Evolutionary conservation across 352 stramenopile genomes (phyloP).

Genomic region (Pythium oligandrum): DNA sequence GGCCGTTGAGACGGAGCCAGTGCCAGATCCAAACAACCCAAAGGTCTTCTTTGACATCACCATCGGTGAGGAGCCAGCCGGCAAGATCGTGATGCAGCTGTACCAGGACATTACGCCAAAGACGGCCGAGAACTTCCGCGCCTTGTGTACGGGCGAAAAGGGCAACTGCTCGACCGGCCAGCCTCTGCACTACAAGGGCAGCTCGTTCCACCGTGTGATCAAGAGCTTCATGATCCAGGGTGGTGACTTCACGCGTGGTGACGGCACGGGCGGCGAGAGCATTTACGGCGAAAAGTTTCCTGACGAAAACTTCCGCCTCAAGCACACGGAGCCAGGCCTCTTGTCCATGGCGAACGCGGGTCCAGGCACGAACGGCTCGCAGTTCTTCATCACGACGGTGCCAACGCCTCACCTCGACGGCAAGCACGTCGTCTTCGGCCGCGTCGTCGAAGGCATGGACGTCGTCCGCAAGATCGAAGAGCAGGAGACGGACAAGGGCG

Average conservation of each 20-base stretch:
- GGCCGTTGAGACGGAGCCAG: conserved; percentile 49
- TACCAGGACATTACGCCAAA: conserved; percentile 95
- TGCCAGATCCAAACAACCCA: conserved; percentile 86
- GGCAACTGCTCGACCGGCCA: conserved; percentile 76
- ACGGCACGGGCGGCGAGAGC: conserved; percentile 94
- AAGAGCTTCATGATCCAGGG: conserved; percentile 94
- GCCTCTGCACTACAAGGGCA: conserved; percentile 97
- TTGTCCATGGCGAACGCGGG: conserved; percentile 97
- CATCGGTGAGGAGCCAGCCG: conserved; percentile 86
- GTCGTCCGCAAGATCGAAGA: conserved; percentile 92
- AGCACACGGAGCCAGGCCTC: conserved; percentile 93
- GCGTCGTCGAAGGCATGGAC: conserved; percentile 88
- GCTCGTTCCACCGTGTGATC: conserved; percentile 97
- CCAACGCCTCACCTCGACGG: conserved; percentile 95
- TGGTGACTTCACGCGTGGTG: conserved; percentile 94
- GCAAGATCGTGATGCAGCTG: conserved; percentile 95
- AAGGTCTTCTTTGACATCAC: conserved; percentile 98
- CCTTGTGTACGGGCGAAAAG: conserved; percentile 97
- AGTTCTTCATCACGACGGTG: conserved; percentile 96
- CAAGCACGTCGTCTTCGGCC: conserved; percentile 98
- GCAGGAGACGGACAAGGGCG: conserved; percentile 79
- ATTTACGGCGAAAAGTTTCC: conserved; percentile 93
- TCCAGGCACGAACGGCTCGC: conserved; percentile 94
- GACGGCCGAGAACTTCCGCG: conserved; percentile 98
- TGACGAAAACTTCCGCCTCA: conserved; percentile 98